Evolutionary conservation across 2,329 filamentous ascomycete genomes (phyloP).

Genomic region (Diaporthe sp.): DNA sequence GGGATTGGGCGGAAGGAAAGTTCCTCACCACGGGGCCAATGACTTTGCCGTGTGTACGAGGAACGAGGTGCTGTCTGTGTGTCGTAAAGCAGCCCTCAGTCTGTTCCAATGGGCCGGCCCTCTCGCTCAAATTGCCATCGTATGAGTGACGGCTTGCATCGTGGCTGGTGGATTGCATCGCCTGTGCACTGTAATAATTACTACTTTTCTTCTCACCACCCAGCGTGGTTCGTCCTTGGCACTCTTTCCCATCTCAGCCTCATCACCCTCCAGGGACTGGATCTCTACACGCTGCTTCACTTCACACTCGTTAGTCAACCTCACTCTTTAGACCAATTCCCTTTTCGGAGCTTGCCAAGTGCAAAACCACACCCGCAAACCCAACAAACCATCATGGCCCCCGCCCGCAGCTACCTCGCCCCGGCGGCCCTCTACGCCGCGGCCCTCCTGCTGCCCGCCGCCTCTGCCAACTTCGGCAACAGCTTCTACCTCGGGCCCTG

Average conservation of each 20-base stretch:
- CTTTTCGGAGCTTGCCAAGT: not conserved
- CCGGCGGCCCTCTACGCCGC: slow-evolving; percentile 3
- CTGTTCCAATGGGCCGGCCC: not conserved
- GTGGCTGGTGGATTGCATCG: not conserved
- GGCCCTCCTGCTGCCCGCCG: not conserved
- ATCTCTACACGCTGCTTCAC: not conserved
- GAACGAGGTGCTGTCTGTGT: not conserved
- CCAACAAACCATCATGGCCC: not conserved
- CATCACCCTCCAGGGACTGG: not conserved
- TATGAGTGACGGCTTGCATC: not conserved
- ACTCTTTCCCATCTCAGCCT: not conserved
- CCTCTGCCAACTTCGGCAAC: slow-evolving; percentile 35
- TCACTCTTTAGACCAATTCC: not conserved
- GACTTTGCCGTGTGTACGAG: not conserved
- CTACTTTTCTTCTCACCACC: not conserved
- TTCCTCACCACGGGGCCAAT: not conserved
- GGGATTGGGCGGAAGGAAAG: not conserved
- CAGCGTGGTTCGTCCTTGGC: not conserved
- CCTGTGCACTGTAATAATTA: not conserved
- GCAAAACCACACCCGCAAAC: not conserved
- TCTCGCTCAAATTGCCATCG: not conserved
- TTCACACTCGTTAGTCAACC: not conserved
- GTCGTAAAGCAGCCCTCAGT: not conserved
- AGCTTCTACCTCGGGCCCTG: slow-evolving; percentile 40
- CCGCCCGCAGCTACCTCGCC: slow-evolving; percentile 2